phyloP scores from a whole-genome alignment of 1,284 basidiomycete species.

The Sporisorium scitamineum region DNA sequence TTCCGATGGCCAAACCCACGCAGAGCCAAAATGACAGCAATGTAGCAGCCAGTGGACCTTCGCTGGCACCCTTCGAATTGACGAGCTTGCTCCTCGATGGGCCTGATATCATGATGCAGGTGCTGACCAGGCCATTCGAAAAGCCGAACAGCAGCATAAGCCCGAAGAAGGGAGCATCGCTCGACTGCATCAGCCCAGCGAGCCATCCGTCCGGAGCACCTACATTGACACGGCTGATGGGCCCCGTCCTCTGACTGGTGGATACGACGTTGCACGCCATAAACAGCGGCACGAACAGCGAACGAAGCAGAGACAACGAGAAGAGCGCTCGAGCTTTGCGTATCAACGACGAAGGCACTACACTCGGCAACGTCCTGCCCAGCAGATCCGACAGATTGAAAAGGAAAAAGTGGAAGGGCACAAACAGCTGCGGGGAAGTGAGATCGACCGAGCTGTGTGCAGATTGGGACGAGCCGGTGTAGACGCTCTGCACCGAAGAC shows the following conservation, averaged over 20 bases:
- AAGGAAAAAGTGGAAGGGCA: constrained; percentile 61
- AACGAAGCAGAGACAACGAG: constrained; percentile 36
- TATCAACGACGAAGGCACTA: constrained; percentile 30
- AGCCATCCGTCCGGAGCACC: constrained; percentile 17
- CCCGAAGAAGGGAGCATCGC: constrained; percentile 56
- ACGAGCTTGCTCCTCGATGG: constrained; percentile 43
- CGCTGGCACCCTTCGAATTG: constrained; percentile 41
- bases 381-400: constrained; percentile 61
- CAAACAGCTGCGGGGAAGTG: constrained; percentile 59
- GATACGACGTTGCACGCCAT: constrained; percentile 56
- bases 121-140: constrained; percentile 59
- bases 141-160: constrained; percentile 56
- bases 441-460: constrained; percentile 25
- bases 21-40: constrained; percentile 63
- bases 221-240: constrained; percentile 7
- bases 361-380: constrained; percentile 53
- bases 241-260: constrained; percentile 35
- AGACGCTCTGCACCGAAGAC: constrained; percentile 55
- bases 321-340: constrained; percentile 31
- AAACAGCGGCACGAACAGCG: constrained; percentile 57
- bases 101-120: constrained; percentile 57
- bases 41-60: constrained; percentile 50
- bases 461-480: constrained; percentile 19
- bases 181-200: constrained; percentile 30
- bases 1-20: constrained; percentile 59